Evolutionary conservation across 2,329 filamentous ascomycete genomes (phyloP).

Genomic region (Cladosporium sp.): DNA sequence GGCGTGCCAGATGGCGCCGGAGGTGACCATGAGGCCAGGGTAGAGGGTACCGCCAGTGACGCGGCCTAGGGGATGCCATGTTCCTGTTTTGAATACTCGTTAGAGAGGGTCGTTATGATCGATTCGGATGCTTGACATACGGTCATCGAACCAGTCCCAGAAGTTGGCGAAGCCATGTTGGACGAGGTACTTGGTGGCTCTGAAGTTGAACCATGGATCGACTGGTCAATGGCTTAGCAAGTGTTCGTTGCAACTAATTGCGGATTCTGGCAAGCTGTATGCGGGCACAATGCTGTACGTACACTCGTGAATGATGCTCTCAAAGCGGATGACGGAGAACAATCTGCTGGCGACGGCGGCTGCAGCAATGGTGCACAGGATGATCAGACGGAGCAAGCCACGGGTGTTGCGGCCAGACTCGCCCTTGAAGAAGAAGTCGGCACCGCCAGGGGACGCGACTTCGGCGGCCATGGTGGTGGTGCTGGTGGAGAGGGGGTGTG

Average conservation of each 20-base stretch:
- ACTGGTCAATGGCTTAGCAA: constrained; percentile 53
- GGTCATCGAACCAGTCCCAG: constrained; percentile 99
- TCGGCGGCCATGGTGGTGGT: constrained; percentile 19
- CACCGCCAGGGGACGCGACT: constrained; percentile 17
- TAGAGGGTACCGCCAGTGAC: constrained; percentile 99
- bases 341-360: constrained; percentile 89
- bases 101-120: background rate
- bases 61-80: constrained; percentile 97
- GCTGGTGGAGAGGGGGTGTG: background rate
- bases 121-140: constrained; percentile 44
- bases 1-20: constrained; percentile 90
- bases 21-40: constrained; percentile 98
- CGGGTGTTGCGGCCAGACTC: constrained; percentile 76
- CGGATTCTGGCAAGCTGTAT: background rate
- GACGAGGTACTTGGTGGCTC: constrained; percentile 95
- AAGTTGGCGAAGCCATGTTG: constrained; percentile 97
- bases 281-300: background rate
- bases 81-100: constrained; percentile 49
- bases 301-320: constrained; percentile 99
- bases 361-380: constrained; percentile 84
- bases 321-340: constrained; percentile 98
- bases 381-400: constrained; percentile 80
- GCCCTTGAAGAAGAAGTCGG: constrained; percentile 62
- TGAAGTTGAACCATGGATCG: constrained; percentile 99
- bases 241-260: background rate